These are phyloP conservation scores for Parastagonospora nodorum DNA, from an alignment of 2,329 filamentous ascomycete genomes.

Conservation along the genomic window DNA sequence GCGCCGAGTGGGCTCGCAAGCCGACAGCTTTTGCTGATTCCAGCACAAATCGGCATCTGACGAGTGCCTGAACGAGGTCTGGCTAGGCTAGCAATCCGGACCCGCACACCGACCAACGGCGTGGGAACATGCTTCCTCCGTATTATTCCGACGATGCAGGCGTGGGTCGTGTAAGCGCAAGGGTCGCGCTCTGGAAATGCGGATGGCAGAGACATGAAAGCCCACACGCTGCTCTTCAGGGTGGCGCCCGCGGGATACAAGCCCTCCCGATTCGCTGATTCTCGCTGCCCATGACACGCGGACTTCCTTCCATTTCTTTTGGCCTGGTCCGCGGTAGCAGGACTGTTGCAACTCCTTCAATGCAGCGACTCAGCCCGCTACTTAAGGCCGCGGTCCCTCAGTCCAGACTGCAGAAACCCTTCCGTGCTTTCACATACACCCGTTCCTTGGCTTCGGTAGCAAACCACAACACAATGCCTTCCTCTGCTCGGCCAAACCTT, in stretches of 20 bases:
- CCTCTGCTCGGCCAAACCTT: slow-evolving; percentile 45
- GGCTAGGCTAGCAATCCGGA: not conserved
- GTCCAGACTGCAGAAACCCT: slow-evolving; percentile 19
- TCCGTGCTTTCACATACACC: slow-evolving; percentile 16
- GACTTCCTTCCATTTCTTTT: slow-evolving; percentile 36
- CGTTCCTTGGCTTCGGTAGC: slow-evolving; percentile 44
- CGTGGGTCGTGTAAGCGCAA: not conserved
- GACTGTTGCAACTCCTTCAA: slow-evolving; percentile 38
- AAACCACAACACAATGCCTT: slow-evolving; percentile 36
- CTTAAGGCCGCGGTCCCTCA: slow-evolving; percentile 41
- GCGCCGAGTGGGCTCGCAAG: too few species aligned
- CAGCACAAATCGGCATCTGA: too few species aligned
- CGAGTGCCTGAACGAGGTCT: too few species aligned
- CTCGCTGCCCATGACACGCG: slow-evolving; percentile 11
- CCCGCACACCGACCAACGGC: too few species aligned
- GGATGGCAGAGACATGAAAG: not conserved
- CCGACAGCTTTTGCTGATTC: not conserved
- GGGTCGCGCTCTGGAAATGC: not conserved
- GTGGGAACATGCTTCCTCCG: not conserved
- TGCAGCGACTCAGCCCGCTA: slow-evolving; percentile 40
- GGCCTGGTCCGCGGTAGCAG: slow-evolving; percentile 34
- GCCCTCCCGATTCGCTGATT: slow-evolving; percentile 34
- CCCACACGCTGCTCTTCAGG: slow-evolving; percentile 16
- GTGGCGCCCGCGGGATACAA: slow-evolving; percentile 13
- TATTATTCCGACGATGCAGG: slow-evolving; percentile 1